Evolutionary conservation across 208 protist species (phyloP).

Genomic region (Entamoeba nuttalli): DNA sequence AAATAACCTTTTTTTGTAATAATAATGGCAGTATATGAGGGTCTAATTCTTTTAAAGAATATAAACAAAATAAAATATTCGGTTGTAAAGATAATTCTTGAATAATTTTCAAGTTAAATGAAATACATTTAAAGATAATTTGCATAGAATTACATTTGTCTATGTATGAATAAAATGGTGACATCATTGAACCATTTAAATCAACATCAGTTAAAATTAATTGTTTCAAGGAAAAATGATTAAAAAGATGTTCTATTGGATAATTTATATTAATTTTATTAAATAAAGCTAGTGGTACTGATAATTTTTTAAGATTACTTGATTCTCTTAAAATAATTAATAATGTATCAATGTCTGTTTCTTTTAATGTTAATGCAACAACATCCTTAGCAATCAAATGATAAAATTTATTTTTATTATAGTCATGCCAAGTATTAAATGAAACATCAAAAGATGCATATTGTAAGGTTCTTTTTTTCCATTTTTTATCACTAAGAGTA

Average conservation of each 20-base stretch:
- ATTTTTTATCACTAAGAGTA: background rate
- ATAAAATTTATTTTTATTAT: background rate
- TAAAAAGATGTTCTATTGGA: background rate
- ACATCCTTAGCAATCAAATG: background rate
- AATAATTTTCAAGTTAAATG: background rate
- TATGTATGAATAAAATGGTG: background rate
- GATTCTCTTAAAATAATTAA: background rate
- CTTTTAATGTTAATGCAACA: background rate
- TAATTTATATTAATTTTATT: background rate
- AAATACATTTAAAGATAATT: background rate
- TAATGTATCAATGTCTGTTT: background rate
- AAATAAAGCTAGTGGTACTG: background rate
- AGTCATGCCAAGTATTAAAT: background rate
- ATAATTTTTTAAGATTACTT: background rate
- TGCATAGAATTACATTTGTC: background rate
- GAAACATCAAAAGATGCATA: background rate
- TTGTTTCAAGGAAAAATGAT: background rate
- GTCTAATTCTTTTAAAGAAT: background rate
- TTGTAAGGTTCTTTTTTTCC: background rate
- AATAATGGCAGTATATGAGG: background rate
- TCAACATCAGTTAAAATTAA: background rate
- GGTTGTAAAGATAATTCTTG: background rate
- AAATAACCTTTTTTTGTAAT: background rate
- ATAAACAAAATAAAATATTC: background rate
- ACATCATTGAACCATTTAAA: no score